Base-by-base conservation (phyloP, 305 asterid species). In the Rubia tinctorum region DNA sequence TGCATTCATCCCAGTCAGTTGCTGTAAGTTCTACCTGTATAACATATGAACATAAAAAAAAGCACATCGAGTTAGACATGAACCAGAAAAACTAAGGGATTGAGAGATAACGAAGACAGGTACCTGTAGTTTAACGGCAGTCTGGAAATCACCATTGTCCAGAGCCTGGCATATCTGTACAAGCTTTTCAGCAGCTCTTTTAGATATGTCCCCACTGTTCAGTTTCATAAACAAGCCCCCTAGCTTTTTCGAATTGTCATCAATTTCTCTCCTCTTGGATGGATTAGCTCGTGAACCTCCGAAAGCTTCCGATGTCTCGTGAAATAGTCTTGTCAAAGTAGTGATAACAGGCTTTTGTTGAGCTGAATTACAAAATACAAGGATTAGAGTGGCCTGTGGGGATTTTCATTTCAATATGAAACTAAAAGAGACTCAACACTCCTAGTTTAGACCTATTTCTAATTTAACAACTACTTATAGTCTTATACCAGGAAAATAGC, bases 1-100 rank as follows among this genome's bases (percentile, higher is more conserved):
- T 88, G 87, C 99, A 95, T 80, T 95, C 99, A 25, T 95, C 99
- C 99, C 99, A 95, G 68, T 95, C 99, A 74, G 96, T 95, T 73
- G 96, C 91, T 11, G 98, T 92, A 73, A 95, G 99, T 23, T 80
- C 88, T 62, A 95, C 96, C 99, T 95, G 75, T 43, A 68, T 59
- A 72, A 39, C 61, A 53, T 61, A 71, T 10, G 40, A 43, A 71
- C 40, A 60, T 45, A 40, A 11, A 12, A 40, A 11, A 12, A 59
- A 6, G 20, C 39, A 9, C 66, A 61, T 22, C 7, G 22, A 9
- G 11, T 63, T 56, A 58, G 59, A 65, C 34, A 18, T 6, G 60
- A 3, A 20, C 17, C 8, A 30, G 39, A 63, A 66, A 43, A 23
- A 17, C 47, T 18, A 3, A 6, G 18, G 71, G 69, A 49, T 14